Percentiles rank a stretch among this genome's conserved stretches.
phyloP scores from a whole-genome alignment of 202 grass and related monocot species.

The Zizania palustris region DNA sequence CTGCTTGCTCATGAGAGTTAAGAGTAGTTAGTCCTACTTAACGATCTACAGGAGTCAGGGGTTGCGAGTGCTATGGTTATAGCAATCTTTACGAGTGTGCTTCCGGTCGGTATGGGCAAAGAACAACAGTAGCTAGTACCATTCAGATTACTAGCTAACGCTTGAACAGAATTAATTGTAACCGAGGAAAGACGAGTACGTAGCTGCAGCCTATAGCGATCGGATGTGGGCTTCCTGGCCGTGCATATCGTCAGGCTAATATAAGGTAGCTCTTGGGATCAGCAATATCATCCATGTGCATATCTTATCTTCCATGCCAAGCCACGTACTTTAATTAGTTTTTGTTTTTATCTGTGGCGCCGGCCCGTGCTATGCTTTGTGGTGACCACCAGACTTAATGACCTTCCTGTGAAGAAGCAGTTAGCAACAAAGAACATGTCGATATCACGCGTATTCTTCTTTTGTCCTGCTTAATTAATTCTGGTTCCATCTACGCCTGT shows the following conservation, averaged over 20 bases:
- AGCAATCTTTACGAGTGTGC: background rate
- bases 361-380: background rate
- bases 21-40: background rate
- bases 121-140: background rate
- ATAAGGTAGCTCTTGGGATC: background rate
- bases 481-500: background rate
- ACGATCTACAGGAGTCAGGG: background rate
- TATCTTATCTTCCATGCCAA: too few species aligned
- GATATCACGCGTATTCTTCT: background rate
- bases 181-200: background rate
- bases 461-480: background rate
- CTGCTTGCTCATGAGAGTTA: background rate
- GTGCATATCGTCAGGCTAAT: background rate
- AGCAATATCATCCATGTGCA: background rate
- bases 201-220: background rate
- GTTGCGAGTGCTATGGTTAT: too few species aligned
- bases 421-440: background rate
- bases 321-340: background rate
- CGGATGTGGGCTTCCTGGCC: background rate
- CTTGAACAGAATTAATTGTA: background rate
- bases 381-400: background rate
- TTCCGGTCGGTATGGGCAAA: background rate
- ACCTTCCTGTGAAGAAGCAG: background rate
- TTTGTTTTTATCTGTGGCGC: background rate
- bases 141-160: too few species aligned